Evolutionary conservation across 495 filamentous ascomycete genomes (phyloP), one percentile per base, ranked within the genome.

Genomic region (Lindgomyces ingoldianus): DNA sequence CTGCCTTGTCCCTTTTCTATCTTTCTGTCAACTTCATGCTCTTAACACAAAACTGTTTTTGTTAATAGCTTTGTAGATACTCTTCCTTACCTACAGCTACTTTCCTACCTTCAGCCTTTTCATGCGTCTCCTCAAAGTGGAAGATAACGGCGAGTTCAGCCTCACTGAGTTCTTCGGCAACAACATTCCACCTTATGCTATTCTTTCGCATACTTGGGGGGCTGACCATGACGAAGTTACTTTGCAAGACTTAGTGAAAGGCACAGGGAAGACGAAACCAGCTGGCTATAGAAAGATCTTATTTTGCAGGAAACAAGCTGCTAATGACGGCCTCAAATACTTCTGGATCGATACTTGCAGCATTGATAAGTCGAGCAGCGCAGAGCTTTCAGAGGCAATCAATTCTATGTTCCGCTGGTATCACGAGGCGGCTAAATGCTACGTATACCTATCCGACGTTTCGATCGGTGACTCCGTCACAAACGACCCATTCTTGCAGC

Each of bases 51-150:
- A n/a, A n/a, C n/a, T n/a, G n/a, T n/a, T n/a, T n/a, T n/a, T n/a
- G n/a, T n/a, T n/a, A n/a, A n/a, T n/a, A n/a, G n/a, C n/a, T n/a
- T n/a, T n/a, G n/a, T n/a, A n/a, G n/a, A n/a, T n/a, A n/a, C n/a
- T n/a, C n/a, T n/a, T n/a, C n/a, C n/a, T n/a, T n/a, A n/a, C n/a
- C n/a, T n/a, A n/a, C n/a, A n/a, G n/a, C n/a, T n/a, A n/a, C n/a
- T n/a, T n/a, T n/a, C n/a, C n/a, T n/a, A n/a, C n/a, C n/a, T n/a
- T n/a, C n/a, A n/a, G n/a, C n/a, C n/a, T n/a, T n/a, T n/a, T 49
- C 46, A 57, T 57, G 54, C 54, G 54, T 57, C 54, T 57, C 25
- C 42, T 57, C 22, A 39, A 57, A 39, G 33, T 44, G 14, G 25
- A 45, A 10, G n/a, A 24, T 18, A 16, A 24, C 22, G 54, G 54